phyloP scores from a whole-genome alignment of 2,329 filamentous ascomycete species.

The Periconia sp. region DNA sequence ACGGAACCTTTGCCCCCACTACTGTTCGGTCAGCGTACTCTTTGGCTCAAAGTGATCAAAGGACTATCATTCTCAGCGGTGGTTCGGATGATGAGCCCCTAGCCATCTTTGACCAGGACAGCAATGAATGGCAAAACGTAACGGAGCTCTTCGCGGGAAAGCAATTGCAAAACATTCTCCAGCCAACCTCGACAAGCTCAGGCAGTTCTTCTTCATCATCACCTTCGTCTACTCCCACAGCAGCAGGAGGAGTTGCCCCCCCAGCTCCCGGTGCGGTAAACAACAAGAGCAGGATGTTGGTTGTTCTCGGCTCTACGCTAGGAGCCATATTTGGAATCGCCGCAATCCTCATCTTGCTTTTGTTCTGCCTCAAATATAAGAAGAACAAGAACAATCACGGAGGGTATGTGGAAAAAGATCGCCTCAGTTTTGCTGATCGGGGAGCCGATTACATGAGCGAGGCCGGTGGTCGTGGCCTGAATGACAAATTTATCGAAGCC shows the following conservation, averaged over 20 bases:
- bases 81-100: conserved; percentile 66
- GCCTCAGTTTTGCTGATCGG: conserved; percentile 54
- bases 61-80: conserved; percentile 76
- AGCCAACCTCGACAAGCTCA: conserved; percentile 31
- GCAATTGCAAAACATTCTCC: conserved; percentile 38
- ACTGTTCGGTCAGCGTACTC: conserved; percentile 68
- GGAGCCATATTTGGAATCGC: conserved; percentile 78
- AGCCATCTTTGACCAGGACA: conserved; percentile 72
- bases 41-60: conserved; percentile 66
- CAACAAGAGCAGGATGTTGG: conserved; percentile 52
- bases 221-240: conserved; percentile 13
- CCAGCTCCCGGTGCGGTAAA: conserved; percentile 29
- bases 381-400: conserved; percentile 64
- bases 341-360: conserved; percentile 68
- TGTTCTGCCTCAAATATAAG: conserved; percentile 67
- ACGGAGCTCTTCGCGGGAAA: conserved; percentile 60
- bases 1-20: conserved; percentile 70
- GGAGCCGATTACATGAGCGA: conserved; percentile 57
- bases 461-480: conserved; percentile 39
- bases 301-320: conserved; percentile 78
- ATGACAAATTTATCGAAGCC: conserved; percentile 26
- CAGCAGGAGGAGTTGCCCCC: conserved; percentile 40
- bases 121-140: conserved; percentile 79
- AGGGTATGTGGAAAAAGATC: conserved; percentile 47
- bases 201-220: conserved; percentile 22